Evolutionary conservation across 108 stramenopile genomes (phyloP), one percentile per base, ranked within the genome.

Genomic region (Stephanodiscus minutulus): DNA sequence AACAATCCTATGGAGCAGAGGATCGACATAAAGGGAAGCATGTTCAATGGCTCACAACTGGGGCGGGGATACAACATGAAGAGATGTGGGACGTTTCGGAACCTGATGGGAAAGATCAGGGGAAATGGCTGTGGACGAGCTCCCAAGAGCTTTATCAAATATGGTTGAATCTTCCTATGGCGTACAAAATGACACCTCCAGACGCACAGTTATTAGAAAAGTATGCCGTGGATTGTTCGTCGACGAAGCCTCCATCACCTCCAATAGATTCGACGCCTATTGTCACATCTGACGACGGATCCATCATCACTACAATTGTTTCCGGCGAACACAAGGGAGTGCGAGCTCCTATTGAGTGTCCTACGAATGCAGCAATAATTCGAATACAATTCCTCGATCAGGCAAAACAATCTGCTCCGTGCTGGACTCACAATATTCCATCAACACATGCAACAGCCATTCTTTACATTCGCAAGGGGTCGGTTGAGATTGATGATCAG

Each of bases 21-120:
- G 54, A 64, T 8, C 67, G 81, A 21, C 74, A 87, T 43, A 39
- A 64, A 11, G 79, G 68, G 1, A 76, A 82, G 15, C 86, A 89
- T 50, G 79, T 80, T 9, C 94, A 96, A 74, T 96, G 92, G 91
- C 66, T 96, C 7, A 83, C 71, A 8, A 85, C 94, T 22, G 94
- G 91, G 3, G 77, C 83, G n/a, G 94, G 94, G 12, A 60, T 93
- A 41, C 71, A 91, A 68, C 94, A 96, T 66, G 94, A 96, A 74
- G 94, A 96, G 86, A 90, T 96, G 88, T 96, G 89, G 85, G 83
- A 90, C 75, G 68, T 83, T 35, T n/a, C 18, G 15, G 67, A 67
- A 29, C 64, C 69, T 3, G 69, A 67, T 54, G 50, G 44, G 7
- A 28, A 64, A 35, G 75, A 70, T 43, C 13, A 69, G 36, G 59